Conservation (phyloP, 1,284 basidiomycete species). For the Papiliotrema flavescens region DNA sequence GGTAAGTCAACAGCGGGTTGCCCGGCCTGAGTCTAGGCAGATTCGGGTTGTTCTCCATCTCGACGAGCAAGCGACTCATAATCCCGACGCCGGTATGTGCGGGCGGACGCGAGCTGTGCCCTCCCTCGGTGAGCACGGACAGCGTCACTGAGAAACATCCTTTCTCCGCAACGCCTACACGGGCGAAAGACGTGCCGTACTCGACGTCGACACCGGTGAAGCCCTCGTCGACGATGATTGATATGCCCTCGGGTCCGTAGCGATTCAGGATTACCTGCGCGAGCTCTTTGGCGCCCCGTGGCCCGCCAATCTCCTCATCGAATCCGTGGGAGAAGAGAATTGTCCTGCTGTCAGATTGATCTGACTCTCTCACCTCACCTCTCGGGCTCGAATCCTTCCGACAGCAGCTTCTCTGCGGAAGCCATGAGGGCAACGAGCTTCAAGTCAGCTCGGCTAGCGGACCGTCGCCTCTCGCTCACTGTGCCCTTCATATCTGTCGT, state of each 20-base stretch:
- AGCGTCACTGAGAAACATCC: slow-evolving; percentile 54
- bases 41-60: slow-evolving; percentile 14
- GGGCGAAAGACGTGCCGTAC: slow-evolving; percentile 26
- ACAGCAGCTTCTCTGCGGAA: slow-evolving; percentile 18
- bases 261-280: slow-evolving; percentile 14
- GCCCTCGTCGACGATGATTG: slow-evolving; percentile 35
- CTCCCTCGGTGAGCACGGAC: slow-evolving; percentile 57
- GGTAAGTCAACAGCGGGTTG: slow-evolving; percentile 16
- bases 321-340: slow-evolving; percentile 5
- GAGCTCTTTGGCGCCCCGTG: slow-evolving; percentile 24
- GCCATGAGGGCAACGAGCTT: slow-evolving; percentile 13
- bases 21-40: slow-evolving; percentile 4
- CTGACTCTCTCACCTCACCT: slow-evolving; percentile 3
- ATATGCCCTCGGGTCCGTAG: slow-evolving; percentile 25
- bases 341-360: neutral
- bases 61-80: slow-evolving; percentile 39
- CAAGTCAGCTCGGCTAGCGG: neutral
- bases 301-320: slow-evolving; percentile 26
- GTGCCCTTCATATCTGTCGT: slow-evolving; percentile 28
- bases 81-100: slow-evolving; percentile 13
- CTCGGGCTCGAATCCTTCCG: slow-evolving; percentile 16
- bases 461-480: neutral
- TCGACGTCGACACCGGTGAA: slow-evolving; percentile 28
- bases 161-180: slow-evolving; percentile 32
- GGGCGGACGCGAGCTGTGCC: slow-evolving; percentile 59